A percentile compares a stretch with the other conserved stretches of the same genome.
These are phyloP conservation scores for Piper betle DNA, from an alignment of 164 flowering plant genomes.

Conservation along the genomic window DNA sequence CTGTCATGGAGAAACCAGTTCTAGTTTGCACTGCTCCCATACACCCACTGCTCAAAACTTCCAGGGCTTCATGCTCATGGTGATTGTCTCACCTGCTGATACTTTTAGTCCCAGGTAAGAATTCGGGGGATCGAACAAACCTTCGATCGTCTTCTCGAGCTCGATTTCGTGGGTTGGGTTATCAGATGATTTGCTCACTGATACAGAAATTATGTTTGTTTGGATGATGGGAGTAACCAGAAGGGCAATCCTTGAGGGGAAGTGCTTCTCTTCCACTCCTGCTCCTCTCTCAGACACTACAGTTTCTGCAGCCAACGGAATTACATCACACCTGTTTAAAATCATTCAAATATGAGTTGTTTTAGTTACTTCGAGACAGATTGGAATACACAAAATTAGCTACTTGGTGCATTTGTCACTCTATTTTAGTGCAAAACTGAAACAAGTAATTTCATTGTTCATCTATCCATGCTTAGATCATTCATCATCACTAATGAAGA, in stretches of 20 bases:
- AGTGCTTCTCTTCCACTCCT: constrained; percentile 71
- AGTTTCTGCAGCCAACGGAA: constrained; percentile 40
- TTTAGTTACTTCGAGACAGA: no score
- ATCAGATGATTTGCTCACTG: constrained; percentile 80
- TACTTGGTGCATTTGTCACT: not conserved
- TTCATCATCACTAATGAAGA: no score
- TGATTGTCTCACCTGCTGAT: constrained; percentile 44
- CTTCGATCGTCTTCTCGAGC: constrained; percentile 43
- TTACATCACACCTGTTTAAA: constrained; percentile 48
- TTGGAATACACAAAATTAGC: no score
- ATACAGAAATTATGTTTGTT: constrained; percentile 43
- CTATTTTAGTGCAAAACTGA: not conserved
- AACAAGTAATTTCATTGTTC: no score
- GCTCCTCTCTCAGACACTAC: constrained; percentile 51
- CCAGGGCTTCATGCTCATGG: constrained; percentile 71
- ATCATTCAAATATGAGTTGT: no score
- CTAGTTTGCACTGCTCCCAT: constrained; percentile 45
- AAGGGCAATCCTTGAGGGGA: constrained; percentile 71
- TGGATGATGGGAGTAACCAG: constrained; percentile 66
- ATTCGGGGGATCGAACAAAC: constrained; percentile 35
- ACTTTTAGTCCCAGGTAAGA: constrained; percentile 32
- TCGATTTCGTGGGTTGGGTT: constrained; percentile 60
- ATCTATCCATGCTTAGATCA: no score
- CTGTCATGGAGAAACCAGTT: constrained; percentile 80
- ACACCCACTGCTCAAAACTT: constrained; percentile 75